A percentile compares a stretch with the other conserved stretches of the same genome.
phyloP scores from a whole-genome alignment of 768 basidiomycete genomes.

The Suillus paluster region DNA sequence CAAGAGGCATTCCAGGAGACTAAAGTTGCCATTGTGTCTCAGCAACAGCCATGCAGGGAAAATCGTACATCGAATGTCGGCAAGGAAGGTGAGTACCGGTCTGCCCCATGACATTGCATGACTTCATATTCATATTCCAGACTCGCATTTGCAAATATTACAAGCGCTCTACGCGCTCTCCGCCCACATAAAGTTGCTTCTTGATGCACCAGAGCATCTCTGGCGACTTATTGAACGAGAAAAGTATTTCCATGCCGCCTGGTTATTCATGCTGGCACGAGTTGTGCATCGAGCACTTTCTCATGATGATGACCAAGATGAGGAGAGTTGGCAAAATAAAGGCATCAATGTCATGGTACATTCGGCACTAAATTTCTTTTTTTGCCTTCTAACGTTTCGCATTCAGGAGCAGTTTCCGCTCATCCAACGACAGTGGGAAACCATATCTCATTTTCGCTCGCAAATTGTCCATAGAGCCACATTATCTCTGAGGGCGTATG shows the following conservation, averaged over 20 bases:
- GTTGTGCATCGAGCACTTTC: slow-evolving; percentile 82
- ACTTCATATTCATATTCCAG: slow-evolving; percentile 37
- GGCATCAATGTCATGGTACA: slow-evolving; percentile 68
- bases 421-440: slow-evolving; percentile 92
- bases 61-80: slow-evolving; percentile 41
- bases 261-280: slow-evolving; percentile 84
- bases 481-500: slow-evolving; percentile 68
- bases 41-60: slow-evolving; percentile 48
- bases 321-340: slow-evolving; percentile 58
- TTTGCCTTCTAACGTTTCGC: background rate
- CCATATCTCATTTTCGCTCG: slow-evolving; percentile 80
- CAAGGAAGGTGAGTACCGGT: slow-evolving; percentile 46
- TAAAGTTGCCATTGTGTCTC: slow-evolving; percentile 53
- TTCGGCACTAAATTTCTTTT: background rate
- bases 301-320: slow-evolving; percentile 65
- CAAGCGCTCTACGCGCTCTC: slow-evolving; percentile 83
- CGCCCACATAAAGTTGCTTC: slow-evolving; percentile 87
- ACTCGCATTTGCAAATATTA: slow-evolving; percentile 66
- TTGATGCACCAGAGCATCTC: slow-evolving; percentile 91
- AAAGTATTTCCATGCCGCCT: slow-evolving; percentile 81
- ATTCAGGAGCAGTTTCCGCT: slow-evolving; percentile 83
- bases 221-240: slow-evolving; percentile 87
- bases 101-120: slow-evolving; percentile 6
- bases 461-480: slow-evolving; percentile 93
- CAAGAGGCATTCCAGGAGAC: slow-evolving; percentile 66